Evolutionary conservation across 257 asterid species (phyloP), one percentile per base, ranked within the genome.

Genomic region (Penstemon eatonii): DNA sequence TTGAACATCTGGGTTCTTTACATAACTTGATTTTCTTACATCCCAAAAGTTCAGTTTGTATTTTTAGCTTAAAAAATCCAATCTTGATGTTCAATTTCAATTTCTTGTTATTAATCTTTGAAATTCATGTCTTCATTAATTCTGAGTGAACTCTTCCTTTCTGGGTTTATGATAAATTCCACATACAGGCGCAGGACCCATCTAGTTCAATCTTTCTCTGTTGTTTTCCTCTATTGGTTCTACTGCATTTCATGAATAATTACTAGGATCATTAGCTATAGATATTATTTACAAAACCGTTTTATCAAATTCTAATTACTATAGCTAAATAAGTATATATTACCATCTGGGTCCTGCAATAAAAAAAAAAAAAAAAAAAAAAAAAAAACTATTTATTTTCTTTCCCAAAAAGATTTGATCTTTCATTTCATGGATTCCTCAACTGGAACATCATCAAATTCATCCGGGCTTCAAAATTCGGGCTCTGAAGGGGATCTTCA

Each of bases 161-260:
- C 86, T 11, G 92, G 89, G 87, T 94, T 80, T 87, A 94, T 91
- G 95, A 91, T 91, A 76, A 91, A 85, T 86, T 94, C 99, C 69
- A 89, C 96, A 40, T 82, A 90, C 54, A 76, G 90, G 90, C 95
- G 95, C 77, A 78, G 96, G 80, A 87, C 96, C 75, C 97, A 90
- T 75, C 66, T 90, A 57, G 97, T 93, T 82, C 97, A 93, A 72
- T 93, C 98, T 37, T 93, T 93, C 79, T 92, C 98, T 1, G 97
- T 93, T 68, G 96, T 90, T 60, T 93, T 93, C 60, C 98, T 93
- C 66, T 90, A 94, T 86, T 94, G 99, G 99, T 94, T 94, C 47
- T 91, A 94, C 73, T 94, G 50, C 87, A 91, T 94, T 71, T 91
- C 99, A 85, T 94, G 86, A 88, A 61, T 62, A 46, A 59, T 37